phyloP scores from a whole-genome alignment of 2,329 filamentous ascomycete species.

The Diaporthe batatas region DNA sequence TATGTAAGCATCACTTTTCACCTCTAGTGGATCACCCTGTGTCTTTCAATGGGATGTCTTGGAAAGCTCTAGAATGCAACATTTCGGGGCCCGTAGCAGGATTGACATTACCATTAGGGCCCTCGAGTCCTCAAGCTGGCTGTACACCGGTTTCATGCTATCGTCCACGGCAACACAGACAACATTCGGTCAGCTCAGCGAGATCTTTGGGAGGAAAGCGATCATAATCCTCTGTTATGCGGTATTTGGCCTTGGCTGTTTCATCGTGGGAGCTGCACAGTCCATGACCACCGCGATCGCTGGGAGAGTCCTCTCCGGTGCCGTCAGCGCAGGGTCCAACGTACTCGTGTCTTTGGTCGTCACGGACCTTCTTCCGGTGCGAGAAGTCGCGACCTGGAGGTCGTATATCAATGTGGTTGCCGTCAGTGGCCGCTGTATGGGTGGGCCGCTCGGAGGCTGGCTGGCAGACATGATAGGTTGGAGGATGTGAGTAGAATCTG shows the following conservation, averaged over 20 bases:
- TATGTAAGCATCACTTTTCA: constrained; percentile 45
- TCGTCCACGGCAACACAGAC: constrained; percentile 66
- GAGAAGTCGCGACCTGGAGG: constrained; percentile 67
- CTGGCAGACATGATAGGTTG: constrained; percentile 74
- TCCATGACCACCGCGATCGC: constrained; percentile 63
- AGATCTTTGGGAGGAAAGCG: constrained; percentile 68
- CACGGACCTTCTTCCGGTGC: constrained; percentile 65
- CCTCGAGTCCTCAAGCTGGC: constrained; percentile 69
- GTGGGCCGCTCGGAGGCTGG: constrained; percentile 70
- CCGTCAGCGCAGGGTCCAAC: constrained; percentile 65
- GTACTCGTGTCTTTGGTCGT: constrained; percentile 65
- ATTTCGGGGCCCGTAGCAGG: too few relatives aligned
- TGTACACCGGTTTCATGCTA: constrained; percentile 66
- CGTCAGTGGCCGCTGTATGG: constrained; percentile 64
- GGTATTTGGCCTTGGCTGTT: constrained; percentile 62
- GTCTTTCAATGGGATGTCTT: too few relatives aligned
- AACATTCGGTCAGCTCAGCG: constrained; percentile 68
- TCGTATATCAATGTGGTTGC: constrained; percentile 66
- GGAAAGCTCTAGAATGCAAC: too few relatives aligned
- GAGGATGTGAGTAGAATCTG: constrained; percentile 65
- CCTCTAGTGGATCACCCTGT: too few relatives aligned
- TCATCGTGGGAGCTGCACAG: constrained; percentile 57
- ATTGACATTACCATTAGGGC: constrained; percentile 44
- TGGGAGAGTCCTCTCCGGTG: constrained; percentile 65
- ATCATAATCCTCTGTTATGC: constrained; percentile 63